These are phyloP conservation scores for Serpula lacrymans DNA, from an alignment of 768 basidiomycete species.

Conservation along the genomic window DNA sequence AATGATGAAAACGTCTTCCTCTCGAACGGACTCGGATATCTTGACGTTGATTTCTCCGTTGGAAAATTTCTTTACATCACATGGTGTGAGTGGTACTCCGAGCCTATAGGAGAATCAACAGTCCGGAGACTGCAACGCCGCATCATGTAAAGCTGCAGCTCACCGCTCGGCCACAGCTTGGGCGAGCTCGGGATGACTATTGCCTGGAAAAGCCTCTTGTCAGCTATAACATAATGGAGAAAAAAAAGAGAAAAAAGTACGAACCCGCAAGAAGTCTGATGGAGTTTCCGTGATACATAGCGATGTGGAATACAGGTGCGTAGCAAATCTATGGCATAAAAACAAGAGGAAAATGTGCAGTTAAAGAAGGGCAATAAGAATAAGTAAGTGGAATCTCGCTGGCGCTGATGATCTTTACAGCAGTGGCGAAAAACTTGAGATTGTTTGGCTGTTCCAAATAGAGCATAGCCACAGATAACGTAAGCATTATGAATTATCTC, in stretches of 20 bases:
- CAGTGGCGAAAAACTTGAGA: conserved; percentile 1
- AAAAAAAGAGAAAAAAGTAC: conserved; percentile 16
- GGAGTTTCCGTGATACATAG: conserved; percentile 82
- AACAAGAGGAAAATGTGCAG: conserved; percentile 3
- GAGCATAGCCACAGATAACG: conserved; percentile 43
- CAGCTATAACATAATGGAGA: conserved; percentile 17
- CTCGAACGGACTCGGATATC: conserved; percentile 92
- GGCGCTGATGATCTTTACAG: background rate
- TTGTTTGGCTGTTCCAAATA: conserved; percentile 34
- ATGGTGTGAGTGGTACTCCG: conserved; percentile 80
- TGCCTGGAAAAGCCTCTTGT: conserved; percentile 53
- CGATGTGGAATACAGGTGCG: conserved; percentile 34
- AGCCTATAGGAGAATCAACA: conserved; percentile 69
- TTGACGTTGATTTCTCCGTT: conserved; percentile 96
- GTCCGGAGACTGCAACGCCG: conserved; percentile 39
- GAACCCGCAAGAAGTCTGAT: conserved; percentile 72
- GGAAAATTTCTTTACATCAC: conserved; percentile 85
- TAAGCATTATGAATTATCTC: conserved; percentile 1
- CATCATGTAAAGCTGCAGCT: conserved; percentile 52
- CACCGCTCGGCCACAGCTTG: conserved; percentile 94
- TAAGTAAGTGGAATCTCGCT: no score
- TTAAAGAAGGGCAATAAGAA: no score
- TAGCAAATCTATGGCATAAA: conserved; percentile 9
- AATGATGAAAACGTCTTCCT: conserved; percentile 98
- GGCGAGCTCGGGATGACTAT: conserved; percentile 98